Percentiles rank a stretch among this genome's conserved stretches.
These are phyloP conservation scores for Amanita muscaria DNA, from an alignment of 768 basidiomycete genomes.

Conservation along the genomic window DNA sequence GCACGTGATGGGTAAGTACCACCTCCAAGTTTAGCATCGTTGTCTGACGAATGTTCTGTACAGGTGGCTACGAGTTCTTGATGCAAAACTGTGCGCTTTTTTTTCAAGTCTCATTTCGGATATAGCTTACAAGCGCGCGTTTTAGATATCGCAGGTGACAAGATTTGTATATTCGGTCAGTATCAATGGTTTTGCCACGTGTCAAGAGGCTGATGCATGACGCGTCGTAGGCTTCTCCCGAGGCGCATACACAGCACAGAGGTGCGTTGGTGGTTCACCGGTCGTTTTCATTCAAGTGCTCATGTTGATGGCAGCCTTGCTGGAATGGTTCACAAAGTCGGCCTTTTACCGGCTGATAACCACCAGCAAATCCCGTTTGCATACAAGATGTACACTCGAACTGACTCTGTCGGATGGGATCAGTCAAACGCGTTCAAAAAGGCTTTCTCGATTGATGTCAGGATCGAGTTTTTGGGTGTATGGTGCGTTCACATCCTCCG, in stretches of 20 bases:
- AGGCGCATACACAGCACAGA: constrained; percentile 55
- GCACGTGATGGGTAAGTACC: constrained; percentile 39
- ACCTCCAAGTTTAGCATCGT: neutral
- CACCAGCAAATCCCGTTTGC: constrained; percentile 54
- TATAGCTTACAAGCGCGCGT: too few species aligned
- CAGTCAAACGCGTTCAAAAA: constrained; percentile 48
- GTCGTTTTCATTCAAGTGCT: too few species aligned
- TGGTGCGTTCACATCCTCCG: too few species aligned
- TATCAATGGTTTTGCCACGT: too few species aligned
- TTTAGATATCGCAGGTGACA: constrained; percentile 31
- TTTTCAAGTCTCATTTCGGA: neutral
- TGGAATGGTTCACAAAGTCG: constrained; percentile 46
- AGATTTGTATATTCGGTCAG: constrained; percentile 53
- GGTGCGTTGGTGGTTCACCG: too few species aligned
- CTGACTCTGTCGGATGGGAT: constrained; percentile 39
- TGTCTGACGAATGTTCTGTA: neutral
- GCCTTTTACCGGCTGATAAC: constrained; percentile 38
- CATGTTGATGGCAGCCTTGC: too few species aligned
- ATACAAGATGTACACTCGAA: constrained; percentile 50
- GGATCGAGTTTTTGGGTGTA: constrained; percentile 52
- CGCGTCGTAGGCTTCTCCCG: constrained; percentile 53
- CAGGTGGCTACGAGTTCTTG: constrained; percentile 8
- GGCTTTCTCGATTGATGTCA: constrained; percentile 42
- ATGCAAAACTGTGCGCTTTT: constrained; percentile 8
- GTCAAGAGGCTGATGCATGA: too few species aligned